Evolutionary conservation across 768 basidiomycete genomes (phyloP), one percentile per base, ranked within the genome.

Genomic region (Leccinum broughii): DNA sequence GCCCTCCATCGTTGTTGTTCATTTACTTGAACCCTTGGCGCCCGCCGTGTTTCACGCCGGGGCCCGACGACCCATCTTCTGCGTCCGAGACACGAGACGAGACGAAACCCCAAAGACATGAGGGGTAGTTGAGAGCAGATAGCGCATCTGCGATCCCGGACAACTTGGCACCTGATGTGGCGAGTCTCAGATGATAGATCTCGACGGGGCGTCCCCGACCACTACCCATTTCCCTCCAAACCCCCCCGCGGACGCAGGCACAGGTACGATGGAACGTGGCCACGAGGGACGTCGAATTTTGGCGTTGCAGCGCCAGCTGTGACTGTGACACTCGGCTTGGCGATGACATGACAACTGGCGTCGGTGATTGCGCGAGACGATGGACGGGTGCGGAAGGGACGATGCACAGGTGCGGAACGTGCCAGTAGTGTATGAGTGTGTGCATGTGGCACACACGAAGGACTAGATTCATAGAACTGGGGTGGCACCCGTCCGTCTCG

Each of bases 31-130:
- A 37, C 35, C 35, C 5, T 37, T 37, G 35, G 35, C 35, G 14
- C 35, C 35, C 35, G 5, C 28, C 28, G 7, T 37, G 14, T 9
- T 0, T 26, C 26, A 26, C 26, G 26, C 26, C 26, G 26, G 26
- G 26, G 26, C 26, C 26, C 26, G 26, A 26, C 26, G 26, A 26
- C 26, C 26, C 26, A 1, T 26, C 26, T 26, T 26, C 26, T 26
- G 26, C 26, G 26, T 26, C 26, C 26, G 26, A 69, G 10, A 71
- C 69, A 1, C 74, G 67, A 1, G 64, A 26, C 26, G 26, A 26
- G 26, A 26, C 4, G 26, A 26, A 26, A 26, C 26, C 4, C 26
- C 26, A 26, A 26, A 26, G 26, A 26, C 26, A 1, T 26, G 26
- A 26, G 26, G 1, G 26, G 26, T 26, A 26, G 26, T 26, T 26